Evolutionary conservation across 768 basidiomycete species (phyloP).

Genomic region (Tulasnella sp.): DNA sequence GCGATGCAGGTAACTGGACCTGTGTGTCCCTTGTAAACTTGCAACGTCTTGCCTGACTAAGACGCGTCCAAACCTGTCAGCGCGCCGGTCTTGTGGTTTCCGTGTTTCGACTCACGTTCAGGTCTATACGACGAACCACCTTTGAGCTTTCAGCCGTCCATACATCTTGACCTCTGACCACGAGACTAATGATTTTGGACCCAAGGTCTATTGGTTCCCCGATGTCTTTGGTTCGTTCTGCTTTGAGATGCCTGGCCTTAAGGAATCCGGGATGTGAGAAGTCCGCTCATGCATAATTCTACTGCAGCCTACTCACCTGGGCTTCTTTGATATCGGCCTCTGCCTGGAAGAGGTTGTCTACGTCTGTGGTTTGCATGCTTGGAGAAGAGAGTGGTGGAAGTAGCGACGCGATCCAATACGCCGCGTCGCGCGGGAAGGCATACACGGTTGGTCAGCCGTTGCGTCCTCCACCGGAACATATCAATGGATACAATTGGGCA

Average conservation of each 20-base stretch:
- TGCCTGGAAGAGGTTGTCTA: slow-evolving; percentile 56
- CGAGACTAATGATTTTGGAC: slow-evolving; percentile 66
- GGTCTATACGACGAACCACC: slow-evolving; percentile 59
- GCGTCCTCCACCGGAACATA: no score
- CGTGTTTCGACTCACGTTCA: slow-evolving; percentile 49
- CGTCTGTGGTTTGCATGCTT: slow-evolving; percentile 37
- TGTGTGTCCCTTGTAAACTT: slow-evolving; percentile 72
- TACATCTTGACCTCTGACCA: slow-evolving; percentile 54
- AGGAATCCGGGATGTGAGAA: slow-evolving; percentile 9
- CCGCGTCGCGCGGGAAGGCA: no score
- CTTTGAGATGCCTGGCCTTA: slow-evolving; percentile 66
- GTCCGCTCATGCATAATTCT: slow-evolving; percentile 20
- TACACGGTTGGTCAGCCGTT: no score
- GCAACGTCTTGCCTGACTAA: slow-evolving; percentile 72
- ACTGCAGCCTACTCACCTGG: slow-evolving; percentile 38
- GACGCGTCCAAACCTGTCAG: not conserved
- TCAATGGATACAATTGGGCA: no score
- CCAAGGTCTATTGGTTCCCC: slow-evolving; percentile 72
- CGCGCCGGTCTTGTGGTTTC: slow-evolving; percentile 16
- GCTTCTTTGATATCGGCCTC: slow-evolving; percentile 61
- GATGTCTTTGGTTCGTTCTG: slow-evolving; percentile 57
- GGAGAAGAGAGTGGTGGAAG: no score
- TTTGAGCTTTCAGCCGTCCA: slow-evolving; percentile 89
- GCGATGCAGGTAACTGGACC: slow-evolving; percentile 83
- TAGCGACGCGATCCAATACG: no score